Evolutionary conservation across 2,329 filamentous ascomycete species (phyloP).

Genomic region (Leptographium procerum): DNA sequence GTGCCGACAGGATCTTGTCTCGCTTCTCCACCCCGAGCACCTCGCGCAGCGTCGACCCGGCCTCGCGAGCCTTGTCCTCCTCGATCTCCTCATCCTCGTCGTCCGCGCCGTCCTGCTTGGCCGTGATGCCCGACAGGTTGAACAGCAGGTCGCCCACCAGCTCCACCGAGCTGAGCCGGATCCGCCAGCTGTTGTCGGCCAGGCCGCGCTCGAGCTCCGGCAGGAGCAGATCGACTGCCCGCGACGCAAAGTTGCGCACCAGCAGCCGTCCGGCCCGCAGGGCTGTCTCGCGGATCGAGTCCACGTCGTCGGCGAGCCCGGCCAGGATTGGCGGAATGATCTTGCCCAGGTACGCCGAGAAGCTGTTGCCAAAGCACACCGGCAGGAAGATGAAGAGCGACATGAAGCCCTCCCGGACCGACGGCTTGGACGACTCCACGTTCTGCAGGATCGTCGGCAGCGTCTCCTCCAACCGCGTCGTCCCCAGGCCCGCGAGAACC

Average conservation of each 20-base stretch:
- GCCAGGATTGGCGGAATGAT: constrained; percentile 93
- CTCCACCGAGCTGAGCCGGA: constrained; percentile 95
- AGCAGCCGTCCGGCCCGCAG: constrained; percentile 84
- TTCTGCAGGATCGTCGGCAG: constrained; percentile 94
- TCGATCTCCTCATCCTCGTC: constrained; percentile 70
- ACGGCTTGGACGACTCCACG: constrained; percentile 77
- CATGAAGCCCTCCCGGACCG: constrained; percentile 97
- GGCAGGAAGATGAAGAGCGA: constrained; percentile 98
- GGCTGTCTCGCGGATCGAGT: constrained; percentile 94
- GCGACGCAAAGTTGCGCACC: constrained; percentile 96
- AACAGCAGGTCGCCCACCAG: constrained; percentile 93
- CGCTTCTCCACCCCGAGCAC: constrained; percentile 91
- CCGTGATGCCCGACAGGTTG: constrained; percentile 90
- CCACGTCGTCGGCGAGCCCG: constrained; percentile 88
- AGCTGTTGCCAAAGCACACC: constrained; percentile 97
- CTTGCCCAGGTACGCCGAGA: constrained; percentile 85
- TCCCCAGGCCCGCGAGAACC: constrained; percentile 89
- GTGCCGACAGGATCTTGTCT: constrained; percentile 91
- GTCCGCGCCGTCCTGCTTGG: constrained; percentile 51
- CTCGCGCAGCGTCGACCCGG: constrained; percentile 85
- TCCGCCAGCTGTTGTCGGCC: constrained; percentile 95
- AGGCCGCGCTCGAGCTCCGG: constrained; percentile 92
- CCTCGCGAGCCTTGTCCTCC: constrained; percentile 65
- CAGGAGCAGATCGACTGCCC: constrained; percentile 84
- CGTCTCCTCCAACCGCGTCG: constrained; percentile 84